These are phyloP conservation scores for Geranomyces michiganensis DNA, from an alignment of 192 early-diverging fungal genomes.

Conservation along the genomic window DNA sequence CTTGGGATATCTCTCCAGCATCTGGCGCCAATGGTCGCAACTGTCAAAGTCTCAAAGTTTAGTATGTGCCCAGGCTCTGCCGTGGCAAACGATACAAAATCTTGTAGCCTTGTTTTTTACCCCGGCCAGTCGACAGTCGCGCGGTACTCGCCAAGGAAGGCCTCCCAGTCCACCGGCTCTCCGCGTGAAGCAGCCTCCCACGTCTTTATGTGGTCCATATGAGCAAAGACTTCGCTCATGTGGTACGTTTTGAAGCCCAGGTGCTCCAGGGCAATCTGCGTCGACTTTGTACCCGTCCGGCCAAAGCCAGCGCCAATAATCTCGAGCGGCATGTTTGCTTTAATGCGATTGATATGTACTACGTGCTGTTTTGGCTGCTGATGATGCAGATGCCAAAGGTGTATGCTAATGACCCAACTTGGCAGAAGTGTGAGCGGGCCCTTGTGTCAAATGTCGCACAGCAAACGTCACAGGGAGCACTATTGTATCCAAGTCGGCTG, in stretches of 20 bases:
- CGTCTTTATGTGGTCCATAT: slow-evolving; percentile 3
- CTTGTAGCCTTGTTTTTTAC: no score
- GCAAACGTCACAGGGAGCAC: no score
- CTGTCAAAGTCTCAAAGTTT: no score
- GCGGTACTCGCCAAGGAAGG: slow-evolving; percentile 19
- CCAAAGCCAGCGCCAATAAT: slow-evolving; percentile 15
- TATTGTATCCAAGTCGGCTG: no score
- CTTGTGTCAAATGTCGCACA: no score
- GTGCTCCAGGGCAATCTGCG: slow-evolving; percentile 29
- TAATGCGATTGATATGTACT: no score
- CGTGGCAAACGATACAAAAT: no score
- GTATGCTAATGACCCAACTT: no score
- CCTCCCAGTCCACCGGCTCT: slow-evolving; percentile 28
- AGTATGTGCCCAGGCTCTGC: no score
- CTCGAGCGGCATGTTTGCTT: neutral
- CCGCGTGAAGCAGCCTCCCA: slow-evolving; percentile 27
- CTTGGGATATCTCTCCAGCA: slow-evolving; percentile 29
- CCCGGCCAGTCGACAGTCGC: slow-evolving; percentile 32
- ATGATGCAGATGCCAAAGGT: no score
- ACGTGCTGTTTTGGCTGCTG: no score
- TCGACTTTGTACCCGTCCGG: slow-evolving; percentile 26
- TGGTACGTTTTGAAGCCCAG: slow-evolving; percentile 35
- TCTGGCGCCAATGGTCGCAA: neutral
- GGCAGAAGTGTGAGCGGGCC: no score
- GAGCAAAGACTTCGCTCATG: slow-evolving; percentile 35